These are phyloP conservation scores for Diaporthe nobilis DNA, from an alignment of 2,329 filamentous ascomycete genomes.

Conservation along the genomic window DNA sequence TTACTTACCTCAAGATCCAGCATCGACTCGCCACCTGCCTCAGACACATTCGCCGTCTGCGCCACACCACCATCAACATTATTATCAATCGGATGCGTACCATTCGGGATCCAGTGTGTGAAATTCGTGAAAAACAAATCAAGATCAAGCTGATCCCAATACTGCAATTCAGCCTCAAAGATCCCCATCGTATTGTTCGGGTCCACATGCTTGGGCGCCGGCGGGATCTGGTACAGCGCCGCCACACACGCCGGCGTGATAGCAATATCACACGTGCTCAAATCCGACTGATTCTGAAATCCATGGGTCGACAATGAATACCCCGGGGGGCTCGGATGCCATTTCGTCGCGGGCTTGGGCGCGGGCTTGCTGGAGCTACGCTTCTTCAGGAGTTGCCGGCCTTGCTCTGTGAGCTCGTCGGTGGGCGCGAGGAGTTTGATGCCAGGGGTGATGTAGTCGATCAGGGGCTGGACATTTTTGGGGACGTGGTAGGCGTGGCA, in stretches of 20 bases:
- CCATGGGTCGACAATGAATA: not conserved
- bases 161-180: slow-evolving; percentile 52
- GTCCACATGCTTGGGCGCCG: slow-evolving; percentile 31
- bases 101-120: slow-evolving; percentile 28
- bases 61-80: slow-evolving; percentile 38
- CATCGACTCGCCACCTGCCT: slow-evolving; percentile 51
- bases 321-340: not conserved
- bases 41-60: slow-evolving; percentile 11
- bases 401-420: slow-evolving; percentile 23
- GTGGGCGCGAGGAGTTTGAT: slow-evolving; percentile 42
- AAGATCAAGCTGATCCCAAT: slow-evolving; percentile 46
- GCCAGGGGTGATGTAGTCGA: slow-evolving; percentile 43
- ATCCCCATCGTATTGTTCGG: slow-evolving; percentile 45
- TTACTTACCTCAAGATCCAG: slow-evolving; percentile 51
- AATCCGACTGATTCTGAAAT: not conserved
- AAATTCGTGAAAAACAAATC: slow-evolving; percentile 28
- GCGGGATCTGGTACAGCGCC: slow-evolving; percentile 43
- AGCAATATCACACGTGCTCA: slow-evolving; percentile 31
- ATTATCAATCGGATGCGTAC: slow-evolving; percentile 27
- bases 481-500: slow-evolving; percentile 43
- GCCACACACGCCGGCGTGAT: slow-evolving; percentile 37
- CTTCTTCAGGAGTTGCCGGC: slow-evolving; percentile 7
- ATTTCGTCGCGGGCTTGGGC: not conserved
- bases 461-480: slow-evolving; percentile 38
- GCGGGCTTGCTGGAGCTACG: slow-evolving; percentile 1